These are phyloP conservation scores for Poa annua DNA, from an alignment of 176 grass and related monocot genomes.

Conservation along the genomic window DNA sequence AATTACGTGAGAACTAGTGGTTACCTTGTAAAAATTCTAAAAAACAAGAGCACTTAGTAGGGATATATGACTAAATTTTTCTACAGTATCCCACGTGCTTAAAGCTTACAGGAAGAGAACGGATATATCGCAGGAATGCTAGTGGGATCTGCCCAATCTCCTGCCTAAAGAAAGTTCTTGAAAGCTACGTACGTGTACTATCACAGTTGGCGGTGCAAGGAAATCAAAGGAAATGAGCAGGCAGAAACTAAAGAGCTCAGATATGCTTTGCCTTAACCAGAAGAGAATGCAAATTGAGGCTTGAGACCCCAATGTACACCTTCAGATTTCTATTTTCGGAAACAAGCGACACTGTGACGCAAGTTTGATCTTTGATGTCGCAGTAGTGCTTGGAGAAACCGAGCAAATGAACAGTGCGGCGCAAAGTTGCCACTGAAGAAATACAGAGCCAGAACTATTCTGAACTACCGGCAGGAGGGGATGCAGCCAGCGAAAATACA, in stretches of 20 bases:
- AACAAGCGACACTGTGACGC: background rate
- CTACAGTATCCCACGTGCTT: constrained; percentile 13
- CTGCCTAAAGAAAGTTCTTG: constrained; percentile 1
- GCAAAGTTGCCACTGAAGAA: background rate
- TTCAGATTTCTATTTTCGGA: background rate
- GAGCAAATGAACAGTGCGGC: background rate
- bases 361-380: background rate
- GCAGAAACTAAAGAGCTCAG: constrained; percentile 10
- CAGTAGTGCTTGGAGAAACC: background rate
- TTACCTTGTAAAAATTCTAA: background rate
- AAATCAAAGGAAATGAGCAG: constrained; percentile 25
- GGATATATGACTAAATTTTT: background rate
- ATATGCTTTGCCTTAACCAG: background rate
- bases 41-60: background rate
- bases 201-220: background rate
- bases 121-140: constrained; percentile 10
- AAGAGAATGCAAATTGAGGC: constrained; percentile 14
- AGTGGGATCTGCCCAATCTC: constrained; percentile 22
- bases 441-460: background rate
- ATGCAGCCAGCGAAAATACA: too few species aligned
- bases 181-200: background rate
- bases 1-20: background rate
- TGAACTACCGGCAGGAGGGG: background rate
- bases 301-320: constrained; percentile 28
- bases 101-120: constrained; percentile 11